Conservation (phyloP, 257 asterid genomes). For the Ajuga chamaepitys region DNA sequence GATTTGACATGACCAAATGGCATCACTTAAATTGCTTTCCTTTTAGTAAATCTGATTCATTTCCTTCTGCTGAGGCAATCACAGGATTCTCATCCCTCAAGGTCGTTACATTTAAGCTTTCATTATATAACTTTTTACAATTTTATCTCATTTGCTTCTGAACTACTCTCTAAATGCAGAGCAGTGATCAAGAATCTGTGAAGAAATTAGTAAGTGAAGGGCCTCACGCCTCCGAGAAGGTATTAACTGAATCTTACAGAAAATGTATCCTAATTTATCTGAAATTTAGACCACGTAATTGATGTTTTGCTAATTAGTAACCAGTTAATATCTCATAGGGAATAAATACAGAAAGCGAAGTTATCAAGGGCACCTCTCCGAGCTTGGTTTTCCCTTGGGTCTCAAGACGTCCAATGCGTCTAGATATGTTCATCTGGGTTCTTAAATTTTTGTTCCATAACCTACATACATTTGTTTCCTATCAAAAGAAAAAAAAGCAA, state of each 20-base stretch:
- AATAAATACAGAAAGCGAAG: neutral
- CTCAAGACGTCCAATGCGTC: neutral
- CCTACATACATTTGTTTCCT: no score
- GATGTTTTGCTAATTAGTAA: neutral
- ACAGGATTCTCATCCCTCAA: slow-evolving; percentile 74
- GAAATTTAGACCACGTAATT: neutral
- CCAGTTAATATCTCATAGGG: neutral
- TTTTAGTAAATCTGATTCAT: slow-evolving; percentile 21
- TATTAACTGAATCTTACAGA: slow-evolving; percentile 6
- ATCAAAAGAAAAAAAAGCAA: no score
- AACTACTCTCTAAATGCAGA: slow-evolving; percentile 38
- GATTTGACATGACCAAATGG: slow-evolving; percentile 85
- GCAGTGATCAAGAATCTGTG: slow-evolving; percentile 56
- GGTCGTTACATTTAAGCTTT: slow-evolving; percentile 23
- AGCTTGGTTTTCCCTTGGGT: neutral
- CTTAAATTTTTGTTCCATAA: neutral
- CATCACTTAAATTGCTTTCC: slow-evolving; percentile 81
- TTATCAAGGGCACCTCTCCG: neutral
- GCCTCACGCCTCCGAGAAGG: slow-evolving; percentile 36
- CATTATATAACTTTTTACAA: neutral
- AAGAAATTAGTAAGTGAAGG: slow-evolving; percentile 33
- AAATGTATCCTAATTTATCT: neutral
- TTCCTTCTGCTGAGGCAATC: slow-evolving; percentile 46
- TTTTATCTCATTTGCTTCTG: neutral
- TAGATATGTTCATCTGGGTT: neutral